A percentile compares a stretch with the other conserved stretches of the same genome.
Conservation (phyloP, 192 early-diverging fungal genomes). For the Funneliformis mosseae region DNA sequence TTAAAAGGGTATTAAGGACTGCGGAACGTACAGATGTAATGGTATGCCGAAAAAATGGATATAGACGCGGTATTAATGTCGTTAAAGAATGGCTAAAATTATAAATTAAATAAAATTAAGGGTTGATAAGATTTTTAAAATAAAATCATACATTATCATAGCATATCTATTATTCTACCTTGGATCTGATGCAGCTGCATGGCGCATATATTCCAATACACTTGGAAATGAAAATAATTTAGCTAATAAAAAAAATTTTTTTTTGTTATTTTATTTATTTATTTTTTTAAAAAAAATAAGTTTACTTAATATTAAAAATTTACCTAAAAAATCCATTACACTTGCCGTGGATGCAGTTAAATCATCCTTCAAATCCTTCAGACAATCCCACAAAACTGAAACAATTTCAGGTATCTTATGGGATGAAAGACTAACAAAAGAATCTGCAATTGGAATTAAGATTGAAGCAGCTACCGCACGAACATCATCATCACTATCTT, state of each 20-base stretch:
- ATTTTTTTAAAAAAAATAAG: not conserved
- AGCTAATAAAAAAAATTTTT: conserved; percentile 41
- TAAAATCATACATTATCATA: too few relatives aligned
- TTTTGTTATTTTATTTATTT: not conserved
- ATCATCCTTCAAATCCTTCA: conserved; percentile 89
- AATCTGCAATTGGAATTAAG: conserved; percentile 82
- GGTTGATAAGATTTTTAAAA: too few relatives aligned
- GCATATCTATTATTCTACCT: conserved; percentile 29
- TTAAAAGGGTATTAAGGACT: conserved; percentile 76
- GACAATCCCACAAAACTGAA: conserved; percentile 81
- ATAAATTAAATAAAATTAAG: not conserved
- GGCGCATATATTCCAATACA: conserved; percentile 57
- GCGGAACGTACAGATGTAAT: conserved; percentile 83
- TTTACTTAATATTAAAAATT: not conserved
- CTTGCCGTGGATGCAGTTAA: conserved; percentile 88
- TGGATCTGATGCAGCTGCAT: conserved; percentile 34
- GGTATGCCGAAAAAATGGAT: conserved; percentile 94
- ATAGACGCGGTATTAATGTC: conserved; percentile 81
- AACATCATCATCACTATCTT: conserved; percentile 93
- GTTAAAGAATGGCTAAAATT: conserved; percentile 54
- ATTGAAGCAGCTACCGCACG: conserved; percentile 89
- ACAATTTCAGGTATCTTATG: conserved; percentile 75
- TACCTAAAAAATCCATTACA: conserved; percentile 85
- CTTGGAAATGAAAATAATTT: conserved; percentile 68
- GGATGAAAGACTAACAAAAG: conserved; percentile 70